Evolutionary conservation across 371 early-diverging fungal genomes (phyloP).

Genomic region (Funneliformis caledonium): DNA sequence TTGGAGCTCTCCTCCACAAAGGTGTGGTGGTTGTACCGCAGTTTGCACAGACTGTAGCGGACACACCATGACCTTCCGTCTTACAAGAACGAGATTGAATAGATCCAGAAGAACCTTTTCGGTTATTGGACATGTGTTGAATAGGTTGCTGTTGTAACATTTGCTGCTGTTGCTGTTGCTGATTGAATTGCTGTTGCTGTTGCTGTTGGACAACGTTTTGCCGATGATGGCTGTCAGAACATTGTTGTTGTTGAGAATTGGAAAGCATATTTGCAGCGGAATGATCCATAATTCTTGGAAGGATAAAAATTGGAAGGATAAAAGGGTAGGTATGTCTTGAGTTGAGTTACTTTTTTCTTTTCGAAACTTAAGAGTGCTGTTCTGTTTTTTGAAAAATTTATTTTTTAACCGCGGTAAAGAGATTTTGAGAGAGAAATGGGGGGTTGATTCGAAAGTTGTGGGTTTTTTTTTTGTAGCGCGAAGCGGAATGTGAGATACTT

Average conservation of each 20-base stretch:
- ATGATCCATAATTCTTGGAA: background rate
- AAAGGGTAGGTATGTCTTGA: background rate
- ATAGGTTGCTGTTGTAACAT: background rate
- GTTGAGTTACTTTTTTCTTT: background rate
- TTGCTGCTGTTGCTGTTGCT: background rate
- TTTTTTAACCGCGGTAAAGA: background rate
- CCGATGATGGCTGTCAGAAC: background rate
- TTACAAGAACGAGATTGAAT: conserved; percentile 19
- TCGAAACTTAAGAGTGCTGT: background rate
- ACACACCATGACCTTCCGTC: conserved; percentile 45
- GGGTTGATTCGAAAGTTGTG: background rate
- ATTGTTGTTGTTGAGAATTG: conserved; percentile 12
- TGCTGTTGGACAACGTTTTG: background rate
- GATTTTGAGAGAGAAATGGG: background rate
- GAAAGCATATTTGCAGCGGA: background rate
- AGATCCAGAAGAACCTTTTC: conserved; percentile 33
- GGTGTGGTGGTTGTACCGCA: conserved; percentile 91
- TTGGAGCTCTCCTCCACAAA: conserved; percentile 87
- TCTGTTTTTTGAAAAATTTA: background rate
- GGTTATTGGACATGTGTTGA: background rate
- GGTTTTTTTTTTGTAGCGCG: background rate
- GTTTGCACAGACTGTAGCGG: conserved; percentile 78
- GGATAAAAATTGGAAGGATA: background rate
- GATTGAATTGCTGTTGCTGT: background rate
- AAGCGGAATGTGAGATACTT: too few species aligned